Evolutionary conservation across 148 eudicot species (phyloP).

Genomic region (Rhododendron williamsianum): DNA sequence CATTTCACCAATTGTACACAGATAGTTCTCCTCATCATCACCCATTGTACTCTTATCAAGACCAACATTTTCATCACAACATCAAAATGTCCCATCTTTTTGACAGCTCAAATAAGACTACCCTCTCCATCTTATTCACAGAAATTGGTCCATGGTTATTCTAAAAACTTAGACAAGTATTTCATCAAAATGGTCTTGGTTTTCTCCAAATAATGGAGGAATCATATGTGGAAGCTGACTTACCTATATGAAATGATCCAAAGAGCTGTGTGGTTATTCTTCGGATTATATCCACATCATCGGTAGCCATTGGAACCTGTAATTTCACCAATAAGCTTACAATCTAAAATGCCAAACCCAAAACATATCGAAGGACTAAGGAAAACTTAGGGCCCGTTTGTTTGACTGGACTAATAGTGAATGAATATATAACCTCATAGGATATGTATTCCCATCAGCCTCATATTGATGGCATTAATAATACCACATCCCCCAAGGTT

Average conservation of each 20-base stretch:
- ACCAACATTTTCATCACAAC: not conserved
- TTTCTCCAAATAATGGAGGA: not conserved
- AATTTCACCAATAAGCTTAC: conserved; percentile 7
- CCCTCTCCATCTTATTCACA: too few relatives aligned
- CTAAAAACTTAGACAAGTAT: not conserved
- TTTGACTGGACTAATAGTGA: not conserved
- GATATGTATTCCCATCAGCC: not conserved
- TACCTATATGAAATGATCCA: conserved; percentile 67
- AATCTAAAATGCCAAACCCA: conserved; percentile 12
- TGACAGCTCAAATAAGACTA: not conserved
- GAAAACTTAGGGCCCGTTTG: not conserved
- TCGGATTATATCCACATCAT: conserved; percentile 70
- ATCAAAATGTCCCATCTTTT: not conserved
- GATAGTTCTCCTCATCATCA: not conserved
- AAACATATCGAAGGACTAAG: not conserved
- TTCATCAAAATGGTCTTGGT: not conserved
- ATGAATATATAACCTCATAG: not conserved
- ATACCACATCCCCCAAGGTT: not conserved
- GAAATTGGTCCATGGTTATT: not conserved
- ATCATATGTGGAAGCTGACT: conserved; percentile 9
- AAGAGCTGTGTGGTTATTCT: conserved; percentile 69
- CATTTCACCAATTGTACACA: not conserved
- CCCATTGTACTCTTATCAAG: not conserved
- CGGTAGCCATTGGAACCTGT: conserved; percentile 85
- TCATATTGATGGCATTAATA: not conserved